phyloP scores from a whole-genome alignment of 148 eudicot species.

The Polygonum maritimum region DNA sequence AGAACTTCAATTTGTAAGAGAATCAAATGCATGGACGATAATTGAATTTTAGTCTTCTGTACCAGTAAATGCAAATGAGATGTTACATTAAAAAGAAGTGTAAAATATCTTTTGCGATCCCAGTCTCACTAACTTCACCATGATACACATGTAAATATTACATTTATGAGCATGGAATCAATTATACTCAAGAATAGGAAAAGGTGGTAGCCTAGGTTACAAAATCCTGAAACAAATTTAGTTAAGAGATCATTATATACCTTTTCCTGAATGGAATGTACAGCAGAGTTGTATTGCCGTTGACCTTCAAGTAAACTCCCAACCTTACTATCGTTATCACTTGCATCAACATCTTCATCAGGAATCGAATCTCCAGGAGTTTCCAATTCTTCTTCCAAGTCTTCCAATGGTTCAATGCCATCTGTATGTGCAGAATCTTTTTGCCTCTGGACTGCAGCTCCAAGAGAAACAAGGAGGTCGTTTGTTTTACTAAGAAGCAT shows the following conservation, averaged over 20 bases:
- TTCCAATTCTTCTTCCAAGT: constrained; percentile 34
- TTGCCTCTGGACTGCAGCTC: constrained; percentile 98
- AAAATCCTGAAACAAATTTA: neutral
- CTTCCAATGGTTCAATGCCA: constrained; percentile 68
- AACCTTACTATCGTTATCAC: constrained; percentile 50
- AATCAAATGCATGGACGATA: neutral
- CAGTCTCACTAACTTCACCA: neutral
- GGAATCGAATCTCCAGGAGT: constrained; percentile 36
- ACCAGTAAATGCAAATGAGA: neutral
- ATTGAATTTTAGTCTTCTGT: neutral
- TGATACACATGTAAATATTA: neutral
- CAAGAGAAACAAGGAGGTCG: constrained; percentile 82
- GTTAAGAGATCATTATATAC: constrained; percentile 21
- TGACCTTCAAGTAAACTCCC: constrained; percentile 92
- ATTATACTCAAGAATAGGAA: neutral
- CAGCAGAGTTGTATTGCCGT: constrained; percentile 88
- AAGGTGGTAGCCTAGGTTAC: neutral
- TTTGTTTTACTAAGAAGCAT: constrained; percentile 96
- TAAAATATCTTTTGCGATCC: neutral
- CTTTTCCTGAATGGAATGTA: constrained; percentile 98
- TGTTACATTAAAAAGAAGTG: neutral
- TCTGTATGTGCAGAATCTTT: constrained; percentile 77
- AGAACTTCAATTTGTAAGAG: neutral
- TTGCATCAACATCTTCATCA: constrained; percentile 52
- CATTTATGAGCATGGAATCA: neutral